phyloP scores from a whole-genome alignment of 179 eudicot genomes.

The Vitellaria paradoxa region DNA sequence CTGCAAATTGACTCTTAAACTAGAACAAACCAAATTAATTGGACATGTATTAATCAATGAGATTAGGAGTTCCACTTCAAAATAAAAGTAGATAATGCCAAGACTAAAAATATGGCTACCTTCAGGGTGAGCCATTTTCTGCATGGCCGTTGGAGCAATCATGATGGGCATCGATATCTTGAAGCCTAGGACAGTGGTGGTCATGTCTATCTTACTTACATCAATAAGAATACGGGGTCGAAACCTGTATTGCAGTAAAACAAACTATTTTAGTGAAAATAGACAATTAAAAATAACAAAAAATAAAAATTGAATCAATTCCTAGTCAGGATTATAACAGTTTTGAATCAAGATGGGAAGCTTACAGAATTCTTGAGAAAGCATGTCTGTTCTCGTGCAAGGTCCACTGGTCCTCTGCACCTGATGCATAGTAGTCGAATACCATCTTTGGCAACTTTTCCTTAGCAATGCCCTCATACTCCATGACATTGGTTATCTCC shows the following conservation, averaged over 20 bases:
- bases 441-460: slow-evolving; percentile 94
- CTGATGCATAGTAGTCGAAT: slow-evolving; percentile 96
- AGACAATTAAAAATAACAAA: too few species aligned
- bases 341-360: background rate
- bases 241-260: slow-evolving; percentile 39
- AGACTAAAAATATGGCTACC: slow-evolving; percentile 33
- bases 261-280: background rate
- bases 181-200: slow-evolving; percentile 85
- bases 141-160: slow-evolving; percentile 95
- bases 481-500: slow-evolving; percentile 84
- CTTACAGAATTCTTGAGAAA: slow-evolving; percentile 91
- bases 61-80: background rate
- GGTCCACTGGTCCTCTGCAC: slow-evolving; percentile 99
- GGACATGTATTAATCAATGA: too few species aligned
- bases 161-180: slow-evolving; percentile 97
- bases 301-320: background rate
- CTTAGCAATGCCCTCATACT: slow-evolving; percentile 95
- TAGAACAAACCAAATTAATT: too few species aligned
- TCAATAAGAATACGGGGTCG: slow-evolving; percentile 85
- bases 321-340: background rate
- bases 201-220: slow-evolving; percentile 82
- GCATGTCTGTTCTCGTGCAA: slow-evolving; percentile 90
- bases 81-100: background rate
- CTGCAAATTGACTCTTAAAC: too few species aligned
- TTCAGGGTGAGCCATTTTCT: slow-evolving; percentile 99